Evolutionary conservation across 2,329 filamentous ascomycete genomes (phyloP), one percentile per base, ranked within the genome.

Genomic region (Cercospora beticola): DNA sequence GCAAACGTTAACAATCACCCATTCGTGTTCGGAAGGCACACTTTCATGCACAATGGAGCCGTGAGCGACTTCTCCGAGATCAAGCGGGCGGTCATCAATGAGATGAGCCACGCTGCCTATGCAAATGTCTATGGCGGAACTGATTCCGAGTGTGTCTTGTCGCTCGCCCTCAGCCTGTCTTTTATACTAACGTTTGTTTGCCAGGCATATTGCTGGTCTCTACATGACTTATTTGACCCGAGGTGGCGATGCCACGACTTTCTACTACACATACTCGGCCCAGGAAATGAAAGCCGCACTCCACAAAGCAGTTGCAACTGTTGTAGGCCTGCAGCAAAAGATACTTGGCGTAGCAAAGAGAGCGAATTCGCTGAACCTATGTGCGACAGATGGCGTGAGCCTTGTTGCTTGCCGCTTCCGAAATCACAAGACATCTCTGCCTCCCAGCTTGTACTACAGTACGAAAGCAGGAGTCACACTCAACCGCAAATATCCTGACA

Each of bases 41-140:
- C 80, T 8, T 84, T 86, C 74, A 86, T 87, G 85, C 85, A 87
- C 78, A 87, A 87, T 72, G 85, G 85, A 1, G 81, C 81, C 16
- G 80, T 86, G 36, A 80, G 81, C 10, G 76, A 82, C 69, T 86
- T 86, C 74, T 71, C 77, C 1, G 70, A 75, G 7, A 83, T 87
- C 60, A 81, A 83, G 31, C 81, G 84, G 8, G 79, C 82, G 26
- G 76, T 86, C 68, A 81, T 79, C 12, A 76, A 80, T 21, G 75
- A 82, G 5, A 77, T 87, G 69, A 80, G 78, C 46, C 81, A 82
- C 31, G 83, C 85, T 61, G 80, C 82, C 0, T 86, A 84, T 71
- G 80, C 78, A 62, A 82, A 83, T 64, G 79, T 87, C 21, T 75
- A 81, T 18, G 85, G 85, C 0, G 81, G 81, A 16, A 87, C 85